phyloP scores from a whole-genome alignment of 1,139 yeast species.

The Meyerozyma elateridarum region DNA sequence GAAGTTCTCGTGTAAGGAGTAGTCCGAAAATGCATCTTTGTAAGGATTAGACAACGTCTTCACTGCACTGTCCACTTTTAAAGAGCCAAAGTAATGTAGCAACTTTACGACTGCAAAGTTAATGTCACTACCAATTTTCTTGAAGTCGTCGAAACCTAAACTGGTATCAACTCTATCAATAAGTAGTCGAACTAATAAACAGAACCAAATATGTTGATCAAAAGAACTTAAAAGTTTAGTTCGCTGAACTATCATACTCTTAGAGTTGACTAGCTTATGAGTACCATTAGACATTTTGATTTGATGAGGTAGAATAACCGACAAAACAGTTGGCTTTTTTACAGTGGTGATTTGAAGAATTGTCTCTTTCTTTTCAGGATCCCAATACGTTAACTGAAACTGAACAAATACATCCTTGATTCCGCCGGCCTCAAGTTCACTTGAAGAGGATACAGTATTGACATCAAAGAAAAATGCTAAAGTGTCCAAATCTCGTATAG shows the following conservation, averaged over 20 bases:
- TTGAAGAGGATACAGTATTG: constrained; percentile 23
- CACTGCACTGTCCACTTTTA: constrained; percentile 14
- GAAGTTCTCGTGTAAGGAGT: constrained; percentile 24
- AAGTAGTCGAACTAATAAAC: constrained; percentile 28
- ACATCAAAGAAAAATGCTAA: constrained; percentile 31
- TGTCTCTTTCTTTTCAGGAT: constrained; percentile 16
- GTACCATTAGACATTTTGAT: constrained; percentile 15
- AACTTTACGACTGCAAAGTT: constrained; percentile 26
- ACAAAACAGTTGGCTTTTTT: constrained; percentile 27
- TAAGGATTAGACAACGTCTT: constrained; percentile 12
- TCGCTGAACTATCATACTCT: constrained; percentile 23
- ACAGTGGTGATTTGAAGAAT: constrained; percentile 28
- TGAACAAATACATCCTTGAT: constrained; percentile 26
- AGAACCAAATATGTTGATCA: constrained; percentile 28
- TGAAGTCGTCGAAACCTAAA: constrained; percentile 32
- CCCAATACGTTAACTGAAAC: constrained; percentile 29
- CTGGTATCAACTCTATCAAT: constrained; percentile 31
- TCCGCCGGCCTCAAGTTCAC: constrained; percentile 15
- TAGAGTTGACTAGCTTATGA: constrained; percentile 13
- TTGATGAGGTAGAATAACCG: constrained; percentile 14
- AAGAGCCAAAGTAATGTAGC: constrained; percentile 30
- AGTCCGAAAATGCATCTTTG: constrained; percentile 20
- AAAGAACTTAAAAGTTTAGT: constrained; percentile 24
- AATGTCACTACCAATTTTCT: constrained; percentile 20
- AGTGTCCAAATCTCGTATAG: constrained; percentile 18